Evolutionary conservation across 1,284 basidiomycete genomes (phyloP), one percentile per base, ranked within the genome.

Genomic region (Trametes sp.): DNA sequence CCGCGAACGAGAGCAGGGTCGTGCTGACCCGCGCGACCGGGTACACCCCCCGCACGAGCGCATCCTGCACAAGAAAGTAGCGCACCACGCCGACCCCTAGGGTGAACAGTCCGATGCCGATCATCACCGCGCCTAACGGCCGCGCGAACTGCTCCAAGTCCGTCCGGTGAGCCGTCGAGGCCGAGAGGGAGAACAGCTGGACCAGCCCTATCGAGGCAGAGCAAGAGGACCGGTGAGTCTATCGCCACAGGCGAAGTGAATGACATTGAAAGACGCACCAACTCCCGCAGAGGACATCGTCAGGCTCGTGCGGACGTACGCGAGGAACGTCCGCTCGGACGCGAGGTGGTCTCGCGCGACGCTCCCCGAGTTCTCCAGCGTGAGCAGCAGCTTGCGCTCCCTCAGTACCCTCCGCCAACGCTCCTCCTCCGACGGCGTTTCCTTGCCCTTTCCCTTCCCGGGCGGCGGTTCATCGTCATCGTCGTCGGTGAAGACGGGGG

Each of bases 301-400:
- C 49, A 86, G 72, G 69, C 84, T 85, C 11, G 86, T 87, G 36
- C 86, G 75, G 57, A 86, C 78, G 69, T 87, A 88, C 10, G 86
- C 84, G n/a, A 87, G 76, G 72, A 84, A 87, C 2, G 86, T 87
- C 38, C 86, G 76, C 69, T 87, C 75, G 4, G 74, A 83, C 1
- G 86, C 84, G 16, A 88, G 77, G 69, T 88, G 87, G 70, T 88
- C 87, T 59, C 86, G 77, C 5, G 86, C 86, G 36, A 86, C 84
- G 63, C 82, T 85, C 9, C 84, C 84, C n/a, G 78, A 78, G 70
- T 87, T 87, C 70, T 85, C 80, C 44, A 87, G 74, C 16, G 74
- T 78, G 56, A 85, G 74, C 44, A 70, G 55, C 7, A 74, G 71
- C 48, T 70, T 70, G 68, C 69, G 35, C 57, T 61, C 64, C 79